These are phyloP conservation scores for Hymenochaete sp. DNA, from an alignment of 1,284 basidiomycete genomes.

Conservation along the genomic window DNA sequence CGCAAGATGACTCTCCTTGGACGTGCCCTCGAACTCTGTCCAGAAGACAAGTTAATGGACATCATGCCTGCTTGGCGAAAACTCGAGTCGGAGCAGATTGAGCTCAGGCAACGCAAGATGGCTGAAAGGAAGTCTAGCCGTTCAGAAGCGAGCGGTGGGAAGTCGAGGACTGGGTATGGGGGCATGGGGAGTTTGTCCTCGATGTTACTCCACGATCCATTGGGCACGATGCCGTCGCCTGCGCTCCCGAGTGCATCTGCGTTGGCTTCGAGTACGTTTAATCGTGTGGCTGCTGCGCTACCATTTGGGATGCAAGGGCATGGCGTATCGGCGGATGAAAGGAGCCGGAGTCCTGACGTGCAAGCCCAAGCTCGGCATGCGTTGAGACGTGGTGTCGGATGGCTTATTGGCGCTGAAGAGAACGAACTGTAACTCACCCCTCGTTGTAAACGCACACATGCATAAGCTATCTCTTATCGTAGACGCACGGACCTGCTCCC, in stretches of 20 bases:
- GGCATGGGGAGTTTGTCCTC: constrained; percentile 38
- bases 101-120: constrained; percentile 35
- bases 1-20: constrained; percentile 71
- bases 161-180: constrained; percentile 8
- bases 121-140: constrained; percentile 25
- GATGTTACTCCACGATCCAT: constrained; percentile 44
- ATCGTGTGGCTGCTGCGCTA: constrained; percentile 68
- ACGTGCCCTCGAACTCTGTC: constrained; percentile 80
- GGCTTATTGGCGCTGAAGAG: constrained; percentile 77
- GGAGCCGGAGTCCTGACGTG: constrained; percentile 47
- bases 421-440: constrained; percentile 20
- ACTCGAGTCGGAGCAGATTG: constrained; percentile 55
- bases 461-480: not conserved
- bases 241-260: constrained; percentile 58
- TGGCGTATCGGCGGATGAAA: constrained; percentile 33
- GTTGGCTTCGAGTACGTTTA: constrained; percentile 64
- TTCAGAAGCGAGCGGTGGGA: constrained; percentile 18
- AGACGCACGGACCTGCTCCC: no score
- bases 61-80: constrained; percentile 68
- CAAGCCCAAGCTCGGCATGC: constrained; percentile 63
- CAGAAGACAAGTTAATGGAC: constrained; percentile 65
- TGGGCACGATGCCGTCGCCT: constrained; percentile 57
- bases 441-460: no score
- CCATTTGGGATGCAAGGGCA: constrained; percentile 48
- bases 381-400: constrained; percentile 75